Evolutionary conservation across 2,329 filamentous ascomycete species (phyloP).

Genomic region (Colletotrichum salicis): DNA sequence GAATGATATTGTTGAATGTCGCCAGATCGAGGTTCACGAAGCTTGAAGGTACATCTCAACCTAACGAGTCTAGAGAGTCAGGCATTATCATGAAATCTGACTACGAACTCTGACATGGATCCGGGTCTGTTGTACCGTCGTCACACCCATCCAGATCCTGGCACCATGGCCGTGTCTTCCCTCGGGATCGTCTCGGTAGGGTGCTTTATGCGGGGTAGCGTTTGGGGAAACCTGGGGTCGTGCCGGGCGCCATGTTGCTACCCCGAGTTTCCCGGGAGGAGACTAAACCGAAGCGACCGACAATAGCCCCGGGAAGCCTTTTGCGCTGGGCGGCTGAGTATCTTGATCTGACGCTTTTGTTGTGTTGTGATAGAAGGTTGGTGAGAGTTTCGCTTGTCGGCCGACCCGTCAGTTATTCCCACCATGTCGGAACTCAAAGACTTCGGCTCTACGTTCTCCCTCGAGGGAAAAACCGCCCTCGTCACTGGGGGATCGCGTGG

Average conservation of each 20-base stretch:
- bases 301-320: not conserved
- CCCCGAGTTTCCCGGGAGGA: not conserved
- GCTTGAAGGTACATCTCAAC: not conserved
- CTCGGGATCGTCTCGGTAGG: conserved; percentile 30
- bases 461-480: conserved; percentile 54
- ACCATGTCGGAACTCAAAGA: conserved; percentile 44
- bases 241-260: not conserved
- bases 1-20: not conserved
- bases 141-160: not conserved
- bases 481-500: conserved; percentile 62
- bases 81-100: not conserved
- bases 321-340: not conserved
- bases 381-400: not conserved
- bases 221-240: conserved; percentile 13
- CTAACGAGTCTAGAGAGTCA: not conserved
- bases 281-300: conserved; percentile 11
- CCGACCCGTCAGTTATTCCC: not conserved
- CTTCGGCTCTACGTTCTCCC: conserved; percentile 44
- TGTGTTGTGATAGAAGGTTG: not conserved
- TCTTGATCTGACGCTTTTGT: not conserved
- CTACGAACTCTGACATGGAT: not conserved
- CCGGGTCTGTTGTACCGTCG: not conserved
- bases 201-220: conserved; percentile 25
- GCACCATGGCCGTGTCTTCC: conserved; percentile 19
- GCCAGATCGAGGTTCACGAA: not conserved